A percentile compares a stretch with the other conserved stretches of the same genome.
Conservation (phyloP, 2,329 filamentous ascomycete species). For the Fusarium praegraminearum region DNA sequence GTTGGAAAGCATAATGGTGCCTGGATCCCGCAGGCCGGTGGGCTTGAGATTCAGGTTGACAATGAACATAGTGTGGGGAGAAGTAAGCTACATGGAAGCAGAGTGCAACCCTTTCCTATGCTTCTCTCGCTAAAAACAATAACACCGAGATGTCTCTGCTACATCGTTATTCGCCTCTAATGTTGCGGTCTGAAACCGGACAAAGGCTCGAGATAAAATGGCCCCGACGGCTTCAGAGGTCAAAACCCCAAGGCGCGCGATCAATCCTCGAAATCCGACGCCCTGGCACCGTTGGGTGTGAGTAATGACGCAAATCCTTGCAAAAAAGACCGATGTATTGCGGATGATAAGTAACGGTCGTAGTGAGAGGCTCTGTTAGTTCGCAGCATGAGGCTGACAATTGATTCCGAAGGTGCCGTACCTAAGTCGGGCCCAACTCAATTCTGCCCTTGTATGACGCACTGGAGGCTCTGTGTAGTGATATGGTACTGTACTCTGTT, state of each 20-base stretch:
- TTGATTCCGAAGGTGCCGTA: constrained; percentile 35
- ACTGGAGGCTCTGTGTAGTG: constrained; percentile 12
- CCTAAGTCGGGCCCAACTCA: constrained; percentile 13
- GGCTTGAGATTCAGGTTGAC: constrained; percentile 38
- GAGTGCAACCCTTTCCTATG: constrained; percentile 38
- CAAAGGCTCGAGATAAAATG: constrained; percentile 13
- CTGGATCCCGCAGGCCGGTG: constrained; percentile 44
- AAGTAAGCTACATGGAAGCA: constrained; percentile 33
- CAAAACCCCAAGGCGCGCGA: constrained; percentile 8
- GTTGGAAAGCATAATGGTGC: constrained; percentile 39
- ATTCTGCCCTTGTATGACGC: constrained; percentile 36
- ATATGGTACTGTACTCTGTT: constrained; percentile 9
- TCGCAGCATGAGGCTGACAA: constrained; percentile 9
- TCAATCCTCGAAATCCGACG: constrained; percentile 18
- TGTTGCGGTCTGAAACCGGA: constrained; percentile 17
- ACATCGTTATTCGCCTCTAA: constrained; percentile 32
- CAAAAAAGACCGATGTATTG: not conserved
- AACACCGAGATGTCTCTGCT: constrained; percentile 34
- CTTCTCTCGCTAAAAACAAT: constrained; percentile 3
- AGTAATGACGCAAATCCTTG: constrained; percentile 35
- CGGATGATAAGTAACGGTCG: not conserved
- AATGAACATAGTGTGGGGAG: constrained; percentile 42
- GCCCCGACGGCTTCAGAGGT: constrained; percentile 11
- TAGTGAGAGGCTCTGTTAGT: constrained; percentile 13
- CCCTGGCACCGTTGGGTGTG: constrained; percentile 21